phyloP scores from a whole-genome alignment of 2,329 filamentous ascomycete species.

The Xylaria sp. region DNA sequence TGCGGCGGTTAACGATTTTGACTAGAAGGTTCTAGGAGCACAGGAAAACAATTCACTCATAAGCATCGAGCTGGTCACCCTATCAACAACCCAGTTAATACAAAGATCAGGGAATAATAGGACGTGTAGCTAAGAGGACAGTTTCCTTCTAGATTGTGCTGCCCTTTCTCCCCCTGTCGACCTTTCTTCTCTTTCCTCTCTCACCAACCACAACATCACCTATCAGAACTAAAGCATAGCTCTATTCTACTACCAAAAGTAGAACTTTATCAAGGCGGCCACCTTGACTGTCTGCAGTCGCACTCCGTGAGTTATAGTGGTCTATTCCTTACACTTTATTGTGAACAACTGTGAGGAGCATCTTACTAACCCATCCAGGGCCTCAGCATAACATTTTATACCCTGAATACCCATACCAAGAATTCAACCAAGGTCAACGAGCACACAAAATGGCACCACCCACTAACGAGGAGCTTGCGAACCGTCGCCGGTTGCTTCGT shows the following conservation, averaged over 20 bases:
- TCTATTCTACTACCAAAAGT: neutral
- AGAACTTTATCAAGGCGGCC: neutral
- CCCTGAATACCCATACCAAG: neutral
- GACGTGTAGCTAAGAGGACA: neutral
- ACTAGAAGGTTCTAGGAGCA: neutral
- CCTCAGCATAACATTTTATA: neutral
- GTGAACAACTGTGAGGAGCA: neutral
- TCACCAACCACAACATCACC: neutral
- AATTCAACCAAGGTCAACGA: neutral
- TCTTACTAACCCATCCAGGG: neutral
- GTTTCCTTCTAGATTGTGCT: neutral
- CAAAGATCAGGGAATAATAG: neutral
- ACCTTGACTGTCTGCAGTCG: neutral
- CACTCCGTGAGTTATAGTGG: neutral
- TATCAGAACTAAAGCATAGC: neutral
- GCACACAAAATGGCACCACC: slow-evolving; percentile 5
- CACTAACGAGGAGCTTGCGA: neutral
- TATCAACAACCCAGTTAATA: neutral
- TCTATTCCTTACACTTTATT: neutral
- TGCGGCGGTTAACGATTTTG: neutral
- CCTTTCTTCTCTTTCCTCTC: neutral
- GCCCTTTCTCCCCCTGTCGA: neutral
- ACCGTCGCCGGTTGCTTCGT: neutral
- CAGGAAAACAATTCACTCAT: neutral
- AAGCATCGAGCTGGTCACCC: neutral